Base-by-base conservation (phyloP, 345 rosid genomes). In the Isatis tinctoria region DNA sequence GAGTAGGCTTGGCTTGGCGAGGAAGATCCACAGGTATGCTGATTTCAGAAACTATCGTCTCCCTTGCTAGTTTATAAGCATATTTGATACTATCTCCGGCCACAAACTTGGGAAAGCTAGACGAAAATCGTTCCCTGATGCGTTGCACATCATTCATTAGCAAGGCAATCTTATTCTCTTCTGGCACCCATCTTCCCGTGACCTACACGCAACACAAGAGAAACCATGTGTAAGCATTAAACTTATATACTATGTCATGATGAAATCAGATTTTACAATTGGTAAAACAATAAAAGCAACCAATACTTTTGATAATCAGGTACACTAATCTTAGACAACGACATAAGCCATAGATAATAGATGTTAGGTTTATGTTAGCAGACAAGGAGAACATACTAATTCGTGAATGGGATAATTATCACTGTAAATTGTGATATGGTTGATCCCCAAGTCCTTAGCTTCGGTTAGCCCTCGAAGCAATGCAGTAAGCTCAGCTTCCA, bases 1-100 rank as follows among this genome's bases (percentile, higher is more conserved):
- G 12, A 59, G 58, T 39, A 43, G 58, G 17, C 70, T 67, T 80
- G 56, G 30, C 56, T 22, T 26, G 30, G 13, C 56, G 56, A 51
- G 56, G 56, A 51, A 28, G 12, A 11, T 51, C 56, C 30, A 22
- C 3, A 51, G 56, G 30, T 22, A 22, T 51, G 56, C 78, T 53
- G 63, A 82, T 49, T 75, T 87, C 93, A 39, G 88, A 84, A 66
- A 68, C 77, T 62, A 84, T 73, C 30, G 92, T 85, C 59, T 82
- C 90, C 67, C 82, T 83, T 37, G 97, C 92, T 58, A 90, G 79
- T 74, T 83, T 22, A 51, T 51, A 51, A 51, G 56, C 56, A 51
- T 51, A 5, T 51, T 51, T 22, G 30, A 51, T 51, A 22, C 56
- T 51, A 22, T 26, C 5, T 22, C 30, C n/a, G 27, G 56, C 2